Conservation (phyloP, 2,329 filamentous ascomycete genomes). For the Talaromyces amestolkiae region DNA sequence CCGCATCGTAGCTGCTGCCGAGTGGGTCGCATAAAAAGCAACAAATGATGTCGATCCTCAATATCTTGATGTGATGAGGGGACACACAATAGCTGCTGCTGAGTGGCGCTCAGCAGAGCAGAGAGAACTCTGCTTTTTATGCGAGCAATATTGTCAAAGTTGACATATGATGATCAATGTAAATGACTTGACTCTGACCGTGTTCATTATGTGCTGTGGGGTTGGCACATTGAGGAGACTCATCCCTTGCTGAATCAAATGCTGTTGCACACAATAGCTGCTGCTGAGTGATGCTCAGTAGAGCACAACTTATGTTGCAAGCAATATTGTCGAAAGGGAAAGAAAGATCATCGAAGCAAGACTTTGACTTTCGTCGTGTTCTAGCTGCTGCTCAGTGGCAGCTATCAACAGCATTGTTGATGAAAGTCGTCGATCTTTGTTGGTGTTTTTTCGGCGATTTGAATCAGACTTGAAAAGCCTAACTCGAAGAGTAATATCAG, state of each 20-base stretch:
- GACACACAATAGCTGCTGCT: neutral
- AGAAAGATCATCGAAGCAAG: no score
- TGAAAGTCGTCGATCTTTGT: neutral
- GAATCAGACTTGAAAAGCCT: no score
- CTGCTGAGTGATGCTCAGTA: no score
- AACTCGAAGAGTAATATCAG: no score
- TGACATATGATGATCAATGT: neutral
- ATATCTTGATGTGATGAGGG: neutral
- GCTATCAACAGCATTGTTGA: neutral
- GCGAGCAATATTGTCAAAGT: neutral
- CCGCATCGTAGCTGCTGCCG: neutral
- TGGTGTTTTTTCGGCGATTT: neutral
- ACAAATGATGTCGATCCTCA: no score
- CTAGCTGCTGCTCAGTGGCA: neutral
- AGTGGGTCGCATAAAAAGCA: neutral
- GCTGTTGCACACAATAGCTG: no score
- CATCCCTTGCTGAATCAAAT: no score
- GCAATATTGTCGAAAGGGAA: no score
- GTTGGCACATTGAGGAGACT: no score
- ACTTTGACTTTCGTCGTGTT: no score
- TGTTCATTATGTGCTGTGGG: no score
- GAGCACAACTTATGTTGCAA: no score
- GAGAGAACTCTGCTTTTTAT: neutral
- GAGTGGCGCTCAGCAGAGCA: neutral
- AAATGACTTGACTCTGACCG: neutral